Evolutionary conservation across 805 yeast species (phyloP).

Genomic region (Yarrowia bubula): DNA sequence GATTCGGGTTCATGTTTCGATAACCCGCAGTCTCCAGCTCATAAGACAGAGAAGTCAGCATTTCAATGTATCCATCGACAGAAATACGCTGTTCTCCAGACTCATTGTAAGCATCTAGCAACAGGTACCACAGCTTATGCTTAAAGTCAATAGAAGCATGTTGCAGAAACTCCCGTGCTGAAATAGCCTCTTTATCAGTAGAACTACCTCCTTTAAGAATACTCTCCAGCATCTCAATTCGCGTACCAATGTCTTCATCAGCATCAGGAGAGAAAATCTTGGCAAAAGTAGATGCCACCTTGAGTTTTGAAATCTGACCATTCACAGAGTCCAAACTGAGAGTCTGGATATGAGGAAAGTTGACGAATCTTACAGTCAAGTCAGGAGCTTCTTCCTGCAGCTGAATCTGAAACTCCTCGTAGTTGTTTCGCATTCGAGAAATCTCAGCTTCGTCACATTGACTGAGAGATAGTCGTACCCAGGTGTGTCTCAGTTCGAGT

Average conservation of each 20-base stretch:
- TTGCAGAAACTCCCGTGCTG: conserved; percentile 61
- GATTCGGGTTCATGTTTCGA: conserved; percentile 32
- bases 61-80: conserved; percentile 46
- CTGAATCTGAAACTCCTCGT: conserved; percentile 31
- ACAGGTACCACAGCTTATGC: conserved; percentile 70
- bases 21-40: conserved; percentile 40
- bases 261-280: conserved; percentile 42
- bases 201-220: conserved; percentile 39
- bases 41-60: conserved; percentile 47
- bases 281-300: conserved; percentile 66
- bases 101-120: conserved; percentile 55
- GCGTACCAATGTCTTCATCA: conserved; percentile 8
- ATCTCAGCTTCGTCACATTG: conserved; percentile 46
- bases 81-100: conserved; percentile 47
- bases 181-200: conserved; percentile 41
- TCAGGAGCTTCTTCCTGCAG: conserved; percentile 24
- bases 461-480: conserved; percentile 49
- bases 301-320: conserved; percentile 66
- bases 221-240: conserved; percentile 36
- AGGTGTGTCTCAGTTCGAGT: conserved; percentile 42
- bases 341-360: conserved; percentile 58
- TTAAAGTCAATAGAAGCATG: conserved; percentile 64
- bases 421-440: conserved; percentile 36
- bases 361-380: conserved; percentile 49
- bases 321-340: conserved; percentile 51